Evolutionary conservation across 2,329 filamentous ascomycete genomes (phyloP), one percentile per base, ranked within the genome.

Genomic region (Pyricularia sp.): DNA sequence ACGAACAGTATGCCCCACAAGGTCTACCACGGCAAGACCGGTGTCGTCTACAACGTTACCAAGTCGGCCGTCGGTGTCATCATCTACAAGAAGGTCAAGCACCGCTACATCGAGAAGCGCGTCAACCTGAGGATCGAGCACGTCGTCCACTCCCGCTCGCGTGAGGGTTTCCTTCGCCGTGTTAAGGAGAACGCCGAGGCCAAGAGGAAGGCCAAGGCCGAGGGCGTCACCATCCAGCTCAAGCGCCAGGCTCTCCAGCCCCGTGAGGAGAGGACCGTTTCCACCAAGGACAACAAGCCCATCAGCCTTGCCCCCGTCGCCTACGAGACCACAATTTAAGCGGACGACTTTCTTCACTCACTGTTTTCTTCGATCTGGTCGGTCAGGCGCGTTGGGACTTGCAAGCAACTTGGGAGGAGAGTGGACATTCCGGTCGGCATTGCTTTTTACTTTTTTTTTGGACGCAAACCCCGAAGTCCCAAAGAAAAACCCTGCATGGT

Each of bases 61-160:
- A 97, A 97, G 90, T 92, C 89, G 78, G 92, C 95, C 75, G 93
- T 99, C 81, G 95, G 95, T 79, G 92, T 99, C 83, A 97, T 99
- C 86, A 92, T 99, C 85, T 94, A 97, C 92, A 97, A 97, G 90
- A 93, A 96, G 84, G 95, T 99, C 82, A 93, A 94, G 86, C 95
- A 98, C 91, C 92, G 94, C 80, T 99, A 97, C 90, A 88, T 99
- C 82, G 95, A 99, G 92, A 99, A 99, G 93, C 94, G 95, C 83
- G 90, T 99, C 87, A 98, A 97, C 90, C 88, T 99, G 85, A 93
- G 95, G 81, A 85, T 98, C 84, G 95, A 99, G 91, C 95, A 99
- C 90, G 88, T 99, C 84, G 85, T 85, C 79, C 92, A 92, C 81
- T 98, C 94, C 77, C 92, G 95, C 82, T 98, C 94, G 79, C 90